Evolutionary conservation across 2,329 filamentous ascomycete species (phyloP), one percentile per base, ranked within the genome.

Genomic region (Aspergillus novofumigatus): DNA sequence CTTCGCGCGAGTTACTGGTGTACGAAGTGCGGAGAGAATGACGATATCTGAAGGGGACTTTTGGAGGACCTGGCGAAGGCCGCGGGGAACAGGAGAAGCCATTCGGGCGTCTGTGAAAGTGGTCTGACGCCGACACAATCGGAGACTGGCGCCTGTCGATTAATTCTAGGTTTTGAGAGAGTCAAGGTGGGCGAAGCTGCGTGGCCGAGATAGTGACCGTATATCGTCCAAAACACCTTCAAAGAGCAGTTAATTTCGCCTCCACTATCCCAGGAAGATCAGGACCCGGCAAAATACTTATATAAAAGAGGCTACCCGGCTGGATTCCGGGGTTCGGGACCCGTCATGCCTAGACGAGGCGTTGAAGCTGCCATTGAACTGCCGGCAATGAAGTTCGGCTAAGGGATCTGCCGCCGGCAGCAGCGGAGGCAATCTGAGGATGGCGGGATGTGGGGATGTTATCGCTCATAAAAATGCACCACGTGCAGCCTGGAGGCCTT

Each of bases 1-100:
- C 79, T 91, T 88, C 44, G 91, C 86, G 62, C 91, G 86, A 59
- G 89, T 93, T 62, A 97, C 83, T 44, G 92, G 90, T 7, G 92
- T 97, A 65, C 92, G 90, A 44, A 96, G 83, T n/a, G 92, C 86
- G 21, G 92, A 95, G 66, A 96, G 86, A 71, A 97, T 89, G 67
- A 97, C 91, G 45, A 91, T 84, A 77, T 97, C 92, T 62, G 86
- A 84, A 44, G 91, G 88, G 25, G 86, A 78, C 75, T 94, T 96
- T 68, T 86, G 77, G 59, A 96, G 86, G 65, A 96, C 86, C 69
- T 88, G 83, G 65, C 86, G 85, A 61, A 93, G 80, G 69, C 91
- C 91, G 69, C 83, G 84, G 26, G 83, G 81, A 51, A 85, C 69
- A 52, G 72, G 69, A 56, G 68, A 75, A 48, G 78, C 72, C 80